Evolutionary conservation across 352 stramenopile genomes (phyloP).

Genomic region (Phytopythium delawarense): DNA sequence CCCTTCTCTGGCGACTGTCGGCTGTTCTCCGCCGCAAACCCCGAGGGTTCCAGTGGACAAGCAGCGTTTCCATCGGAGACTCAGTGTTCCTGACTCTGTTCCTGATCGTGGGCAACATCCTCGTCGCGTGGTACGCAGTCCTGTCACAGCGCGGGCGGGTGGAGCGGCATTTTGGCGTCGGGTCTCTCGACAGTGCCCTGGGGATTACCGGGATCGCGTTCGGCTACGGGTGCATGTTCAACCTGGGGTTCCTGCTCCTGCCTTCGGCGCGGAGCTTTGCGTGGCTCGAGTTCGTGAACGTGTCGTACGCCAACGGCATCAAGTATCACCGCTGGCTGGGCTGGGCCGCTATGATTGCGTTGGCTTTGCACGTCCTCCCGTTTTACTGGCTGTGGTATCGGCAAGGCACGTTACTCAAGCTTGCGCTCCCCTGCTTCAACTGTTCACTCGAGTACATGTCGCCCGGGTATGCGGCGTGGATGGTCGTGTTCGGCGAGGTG

Average conservation of each 20-base stretch:
- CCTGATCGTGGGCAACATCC: constrained; percentile 12
- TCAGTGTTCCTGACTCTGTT: background rate
- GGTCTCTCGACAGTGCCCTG: constrained; percentile 15
- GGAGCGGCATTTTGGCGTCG: constrained; percentile 1
- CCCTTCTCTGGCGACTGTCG: background rate
- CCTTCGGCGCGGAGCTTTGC: constrained; percentile 28
- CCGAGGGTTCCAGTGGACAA: background rate
- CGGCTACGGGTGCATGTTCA: constrained; percentile 32
- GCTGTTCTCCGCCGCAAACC: background rate
- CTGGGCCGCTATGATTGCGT: constrained; percentile 18
- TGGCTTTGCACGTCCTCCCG: constrained; percentile 12
- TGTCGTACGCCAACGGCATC: constrained; percentile 41
- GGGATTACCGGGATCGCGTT: constrained; percentile 15
- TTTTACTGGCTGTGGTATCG: constrained; percentile 23
- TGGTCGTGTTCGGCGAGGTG: constrained; percentile 12
- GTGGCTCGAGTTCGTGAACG: constrained; percentile 39
- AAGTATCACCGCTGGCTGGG: constrained; percentile 43
- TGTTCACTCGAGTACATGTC: constrained; percentile 13
- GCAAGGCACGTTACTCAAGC: constrained; percentile 13
- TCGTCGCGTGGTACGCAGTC: constrained; percentile 16
- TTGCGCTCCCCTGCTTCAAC: constrained; percentile 17
- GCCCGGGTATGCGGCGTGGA: constrained; percentile 13
- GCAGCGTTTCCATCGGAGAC: background rate
- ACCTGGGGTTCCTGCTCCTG: constrained; percentile 38
- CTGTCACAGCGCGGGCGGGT: constrained; percentile 5